phyloP scores from a whole-genome alignment of 108 stramenopile genomes.

The Nitzschia putrida region DNA sequence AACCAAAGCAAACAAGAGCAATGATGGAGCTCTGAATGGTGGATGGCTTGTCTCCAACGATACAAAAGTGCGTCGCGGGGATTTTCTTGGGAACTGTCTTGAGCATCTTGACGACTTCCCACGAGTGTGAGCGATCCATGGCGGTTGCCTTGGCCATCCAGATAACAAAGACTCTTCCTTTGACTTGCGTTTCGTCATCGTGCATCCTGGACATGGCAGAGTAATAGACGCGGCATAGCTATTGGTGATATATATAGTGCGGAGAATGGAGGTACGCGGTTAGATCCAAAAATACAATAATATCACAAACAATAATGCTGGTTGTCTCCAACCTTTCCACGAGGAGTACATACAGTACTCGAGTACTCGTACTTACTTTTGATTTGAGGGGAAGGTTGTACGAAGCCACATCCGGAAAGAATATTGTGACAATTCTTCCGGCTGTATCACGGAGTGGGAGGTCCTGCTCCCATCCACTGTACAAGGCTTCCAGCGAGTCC shows the following conservation, averaged over 20 bases:
- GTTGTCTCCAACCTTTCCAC: no score
- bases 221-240: conserved; percentile 1
- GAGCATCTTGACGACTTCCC: not conserved
- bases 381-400: no score
- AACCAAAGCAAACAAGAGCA: not conserved
- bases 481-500: conserved; percentile 1
- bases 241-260: not conserved
- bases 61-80: not conserved
- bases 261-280: no score
- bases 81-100: not conserved
- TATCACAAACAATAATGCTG: no score
- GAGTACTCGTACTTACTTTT: no score
- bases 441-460: conserved; percentile 29
- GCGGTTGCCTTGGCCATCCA: not conserved
- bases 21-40: not conserved
- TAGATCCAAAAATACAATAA: no score
- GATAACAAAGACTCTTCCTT: not conserved
- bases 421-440: conserved; percentile 16
- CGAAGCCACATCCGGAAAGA: not conserved
- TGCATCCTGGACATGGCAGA: not conserved
- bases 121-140: not conserved
- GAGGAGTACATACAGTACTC: no score
- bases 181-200: conserved; percentile 11
- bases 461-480: conserved; percentile 10
- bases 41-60: not conserved